These are phyloP conservation scores for Ganoderma lingzhi DNA, from an alignment of 1,284 basidiomycete genomes.

Conservation along the genomic window DNA sequence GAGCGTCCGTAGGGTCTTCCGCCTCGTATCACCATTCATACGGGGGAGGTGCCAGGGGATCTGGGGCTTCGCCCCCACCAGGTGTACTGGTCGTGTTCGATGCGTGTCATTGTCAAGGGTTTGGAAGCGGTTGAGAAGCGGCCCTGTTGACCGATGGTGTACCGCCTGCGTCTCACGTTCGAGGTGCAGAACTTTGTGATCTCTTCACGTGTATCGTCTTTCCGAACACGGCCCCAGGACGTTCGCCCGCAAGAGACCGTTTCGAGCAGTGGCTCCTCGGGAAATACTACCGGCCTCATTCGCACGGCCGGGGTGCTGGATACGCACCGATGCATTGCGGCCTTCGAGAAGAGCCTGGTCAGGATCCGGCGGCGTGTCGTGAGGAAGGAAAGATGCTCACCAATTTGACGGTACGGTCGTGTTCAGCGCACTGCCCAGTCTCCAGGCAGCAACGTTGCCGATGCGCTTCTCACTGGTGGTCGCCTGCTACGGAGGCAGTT, in stretches of 20 bases:
- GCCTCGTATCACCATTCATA: slow-evolving; percentile 4
- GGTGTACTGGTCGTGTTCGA: slow-evolving; percentile 7
- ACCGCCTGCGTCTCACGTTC: slow-evolving; percentile 5
- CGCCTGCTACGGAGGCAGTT: slow-evolving; percentile 6
- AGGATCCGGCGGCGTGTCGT: not conserved
- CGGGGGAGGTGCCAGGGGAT: not conserved
- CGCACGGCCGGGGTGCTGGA: slow-evolving; percentile 6
- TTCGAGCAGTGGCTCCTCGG: not conserved
- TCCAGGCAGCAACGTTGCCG: slow-evolving; percentile 7
- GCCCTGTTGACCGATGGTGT: not conserved
- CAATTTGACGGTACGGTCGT: slow-evolving; percentile 1
- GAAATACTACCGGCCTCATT: slow-evolving; percentile 5
- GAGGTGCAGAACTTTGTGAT: slow-evolving; percentile 4
- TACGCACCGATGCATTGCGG: slow-evolving; percentile 7
- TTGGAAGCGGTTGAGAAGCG: slow-evolving; percentile 5
- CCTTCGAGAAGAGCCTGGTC: slow-evolving; percentile 6
- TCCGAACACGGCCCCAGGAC: not conserved
- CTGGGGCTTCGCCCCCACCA: slow-evolving; percentile 6
- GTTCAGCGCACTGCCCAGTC: slow-evolving; percentile 7
- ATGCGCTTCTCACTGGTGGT: slow-evolving; percentile 5
- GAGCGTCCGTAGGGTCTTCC: not conserved
- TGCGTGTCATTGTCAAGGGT: slow-evolving; percentile 9
- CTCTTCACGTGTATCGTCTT: slow-evolving; percentile 10
- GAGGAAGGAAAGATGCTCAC: not conserved
- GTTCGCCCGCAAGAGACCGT: not conserved